Conservation (phyloP, 2,329 filamentous ascomycete genomes). For the Phaeomoniella chlamydospora region DNA sequence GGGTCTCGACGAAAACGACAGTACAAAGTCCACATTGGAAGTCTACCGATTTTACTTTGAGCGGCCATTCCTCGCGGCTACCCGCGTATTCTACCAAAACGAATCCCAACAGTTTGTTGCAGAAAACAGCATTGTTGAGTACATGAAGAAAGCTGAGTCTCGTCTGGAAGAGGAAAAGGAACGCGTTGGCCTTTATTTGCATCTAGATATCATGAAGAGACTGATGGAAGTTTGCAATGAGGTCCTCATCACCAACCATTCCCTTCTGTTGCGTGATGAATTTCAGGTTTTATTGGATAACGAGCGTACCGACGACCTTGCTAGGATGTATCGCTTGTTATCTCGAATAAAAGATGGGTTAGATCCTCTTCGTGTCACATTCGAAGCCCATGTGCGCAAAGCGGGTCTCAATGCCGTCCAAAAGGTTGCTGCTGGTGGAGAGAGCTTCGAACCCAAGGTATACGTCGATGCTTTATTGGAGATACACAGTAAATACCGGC, state of each 20-base stretch:
- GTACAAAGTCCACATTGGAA: slow-evolving; percentile 84
- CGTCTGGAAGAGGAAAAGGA: slow-evolving; percentile 87
- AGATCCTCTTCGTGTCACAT: slow-evolving; percentile 72
- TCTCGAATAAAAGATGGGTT: slow-evolving; percentile 81
- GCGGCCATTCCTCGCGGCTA: slow-evolving; percentile 76
- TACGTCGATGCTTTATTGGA: slow-evolving; percentile 93
- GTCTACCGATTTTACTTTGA: slow-evolving; percentile 92
- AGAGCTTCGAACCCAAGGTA: slow-evolving; percentile 86
- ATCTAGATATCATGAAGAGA: slow-evolving; percentile 71
- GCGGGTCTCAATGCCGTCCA: slow-evolving; percentile 78
- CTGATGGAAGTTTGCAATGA: slow-evolving; percentile 81
- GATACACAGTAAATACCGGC: slow-evolving; percentile 85
- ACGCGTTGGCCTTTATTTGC: slow-evolving; percentile 80
- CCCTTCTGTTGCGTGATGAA: slow-evolving; percentile 73
- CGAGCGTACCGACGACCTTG: slow-evolving; percentile 88
- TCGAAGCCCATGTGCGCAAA: slow-evolving; percentile 85
- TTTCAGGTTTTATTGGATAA: slow-evolving; percentile 90
- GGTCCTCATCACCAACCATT: slow-evolving; percentile 81
- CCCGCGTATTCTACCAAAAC: slow-evolving; percentile 70
- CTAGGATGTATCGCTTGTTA: slow-evolving; percentile 86
- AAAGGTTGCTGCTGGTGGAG: slow-evolving; percentile 77
- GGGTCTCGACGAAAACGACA: slow-evolving; percentile 84
- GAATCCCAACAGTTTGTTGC: slow-evolving; percentile 91
- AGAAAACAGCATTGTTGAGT: slow-evolving; percentile 95
- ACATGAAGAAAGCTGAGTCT: slow-evolving; percentile 97